A percentile compares a stretch with the other conserved stretches of the same genome.
These are phyloP conservation scores for Cercophora newfieldiana DNA, from an alignment of 495 filamentous ascomycete genomes.

Conservation along the genomic window DNA sequence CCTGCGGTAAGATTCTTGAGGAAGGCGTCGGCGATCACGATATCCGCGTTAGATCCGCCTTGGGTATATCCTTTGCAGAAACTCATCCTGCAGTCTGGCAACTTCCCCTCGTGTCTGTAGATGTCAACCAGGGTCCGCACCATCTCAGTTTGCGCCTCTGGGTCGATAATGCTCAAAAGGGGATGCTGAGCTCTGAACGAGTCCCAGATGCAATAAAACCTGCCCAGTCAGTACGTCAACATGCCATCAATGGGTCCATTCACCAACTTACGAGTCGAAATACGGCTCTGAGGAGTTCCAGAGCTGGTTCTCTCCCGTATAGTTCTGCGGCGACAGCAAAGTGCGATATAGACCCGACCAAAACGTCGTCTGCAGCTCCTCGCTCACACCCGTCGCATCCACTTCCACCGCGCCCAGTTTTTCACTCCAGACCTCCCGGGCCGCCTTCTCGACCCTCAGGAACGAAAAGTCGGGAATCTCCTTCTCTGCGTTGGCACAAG, in stretches of 20 bases:
- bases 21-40: conserved; percentile 66
- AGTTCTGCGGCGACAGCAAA: conserved; percentile 69
- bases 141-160: conserved; percentile 64
- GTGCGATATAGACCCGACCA: conserved; percentile 69
- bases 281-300: conserved; percentile 75
- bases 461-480: conserved; percentile 66
- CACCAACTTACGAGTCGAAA: conserved; percentile 58
- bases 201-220: conserved; percentile 76
- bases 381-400: conserved; percentile 52
- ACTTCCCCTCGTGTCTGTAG: conserved; percentile 64
- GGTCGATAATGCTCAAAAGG: conserved; percentile 67
- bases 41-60: conserved; percentile 74
- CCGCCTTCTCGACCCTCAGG: conserved; percentile 50
- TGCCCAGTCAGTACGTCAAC: conserved; percentile 13
- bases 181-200: conserved; percentile 70
- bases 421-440: conserved; percentile 58
- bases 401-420: conserved; percentile 60
- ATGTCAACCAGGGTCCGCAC: conserved; percentile 66
- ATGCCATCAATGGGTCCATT: conserved; percentile 22
- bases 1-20: conserved; percentile 61
- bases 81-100: conserved; percentile 60
- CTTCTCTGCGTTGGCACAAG: conserved; percentile 62
- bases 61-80: conserved; percentile 70
- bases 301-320: conserved; percentile 71
- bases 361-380: conserved; percentile 60